Evolutionary conservation across 768 basidiomycete species (phyloP).

Genomic region (Boletus vinaceobasis): DNA sequence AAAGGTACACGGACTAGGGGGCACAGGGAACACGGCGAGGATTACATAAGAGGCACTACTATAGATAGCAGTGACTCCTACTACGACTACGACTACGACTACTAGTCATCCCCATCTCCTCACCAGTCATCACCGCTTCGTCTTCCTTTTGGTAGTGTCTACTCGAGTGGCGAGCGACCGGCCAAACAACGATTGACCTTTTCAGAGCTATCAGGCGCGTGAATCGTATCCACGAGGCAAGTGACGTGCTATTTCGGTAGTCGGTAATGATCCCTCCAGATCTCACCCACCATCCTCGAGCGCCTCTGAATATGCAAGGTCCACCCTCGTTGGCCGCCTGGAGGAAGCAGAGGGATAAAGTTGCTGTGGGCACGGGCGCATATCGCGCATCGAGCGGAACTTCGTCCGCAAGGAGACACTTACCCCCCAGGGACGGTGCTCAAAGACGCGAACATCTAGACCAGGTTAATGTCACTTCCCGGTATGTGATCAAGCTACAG

Average conservation of each 20-base stretch:
- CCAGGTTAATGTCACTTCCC: conserved; percentile 12
- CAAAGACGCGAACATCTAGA: conserved; percentile 16
- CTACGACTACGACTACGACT: too few species aligned
- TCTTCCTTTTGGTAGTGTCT: too few species aligned
- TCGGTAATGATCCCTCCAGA: conserved; percentile 3
- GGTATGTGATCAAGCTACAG: conserved; percentile 10
- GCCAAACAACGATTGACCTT: too few species aligned
- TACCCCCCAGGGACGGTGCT: not conserved
- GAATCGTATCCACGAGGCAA: too few species aligned
- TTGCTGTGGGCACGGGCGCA: not conserved
- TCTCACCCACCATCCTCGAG: conserved; percentile 4
- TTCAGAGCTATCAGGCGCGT: too few species aligned
- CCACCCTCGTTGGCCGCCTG: not conserved
- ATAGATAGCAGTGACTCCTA: too few species aligned
- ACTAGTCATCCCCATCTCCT: too few species aligned
- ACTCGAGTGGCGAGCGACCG: too few species aligned
- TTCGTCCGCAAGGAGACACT: conserved; percentile 1
- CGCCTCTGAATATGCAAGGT: conserved; percentile 10
- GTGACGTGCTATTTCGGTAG: too few species aligned
- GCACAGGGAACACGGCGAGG: not conserved
- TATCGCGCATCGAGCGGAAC: conserved; percentile 6
- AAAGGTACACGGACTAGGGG: not conserved
- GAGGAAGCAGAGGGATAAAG: conserved; percentile 12
- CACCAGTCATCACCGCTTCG: too few species aligned
- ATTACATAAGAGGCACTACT: conserved; percentile 8